phyloP scores from a whole-genome alignment of 148 eudicot species.

The Cornus florida region DNA sequence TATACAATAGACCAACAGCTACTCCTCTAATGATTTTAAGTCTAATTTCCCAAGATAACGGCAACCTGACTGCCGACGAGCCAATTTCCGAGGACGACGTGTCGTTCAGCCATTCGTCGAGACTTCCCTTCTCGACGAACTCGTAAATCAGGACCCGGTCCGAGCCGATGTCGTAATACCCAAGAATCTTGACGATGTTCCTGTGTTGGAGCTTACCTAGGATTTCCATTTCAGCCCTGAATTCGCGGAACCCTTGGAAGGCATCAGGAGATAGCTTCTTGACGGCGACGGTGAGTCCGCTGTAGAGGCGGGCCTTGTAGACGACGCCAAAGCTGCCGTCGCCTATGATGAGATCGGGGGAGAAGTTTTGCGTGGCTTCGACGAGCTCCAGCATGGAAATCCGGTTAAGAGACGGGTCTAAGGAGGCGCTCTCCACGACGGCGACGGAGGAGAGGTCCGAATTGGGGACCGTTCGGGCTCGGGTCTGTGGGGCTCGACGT shows the following conservation, averaged over 20 bases:
- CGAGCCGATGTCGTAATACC: slow-evolving; percentile 55
- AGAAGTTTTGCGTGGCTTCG: slow-evolving; percentile 57
- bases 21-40: slow-evolving; percentile 60
- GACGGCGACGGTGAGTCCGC: slow-evolving; percentile 55
- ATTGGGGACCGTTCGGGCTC: background rate
- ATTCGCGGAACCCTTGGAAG: slow-evolving; percentile 80
- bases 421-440: slow-evolving; percentile 38
- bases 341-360: slow-evolving; percentile 59
- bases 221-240: slow-evolving; percentile 83
- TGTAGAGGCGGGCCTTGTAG: slow-evolving; percentile 51
- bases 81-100: slow-evolving; percentile 28
- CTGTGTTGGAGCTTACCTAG: slow-evolving; percentile 60
- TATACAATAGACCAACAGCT: slow-evolving; percentile 53
- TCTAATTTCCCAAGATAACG: slow-evolving; percentile 64
- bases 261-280: slow-evolving; percentile 71
- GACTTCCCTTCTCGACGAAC: slow-evolving; percentile 65
- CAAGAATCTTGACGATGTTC: slow-evolving; percentile 69
- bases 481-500: background rate
- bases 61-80: slow-evolving; percentile 8
- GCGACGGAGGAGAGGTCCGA: slow-evolving; percentile 1
- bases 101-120: slow-evolving; percentile 83
- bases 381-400: slow-evolving; percentile 61
- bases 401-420: slow-evolving; percentile 42
- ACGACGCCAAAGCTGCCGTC: slow-evolving; percentile 87
- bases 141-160: slow-evolving; percentile 80